phyloP scores from a whole-genome alignment of 2,329 filamentous ascomycete species.

The Colletotrichum eremochloae region DNA sequence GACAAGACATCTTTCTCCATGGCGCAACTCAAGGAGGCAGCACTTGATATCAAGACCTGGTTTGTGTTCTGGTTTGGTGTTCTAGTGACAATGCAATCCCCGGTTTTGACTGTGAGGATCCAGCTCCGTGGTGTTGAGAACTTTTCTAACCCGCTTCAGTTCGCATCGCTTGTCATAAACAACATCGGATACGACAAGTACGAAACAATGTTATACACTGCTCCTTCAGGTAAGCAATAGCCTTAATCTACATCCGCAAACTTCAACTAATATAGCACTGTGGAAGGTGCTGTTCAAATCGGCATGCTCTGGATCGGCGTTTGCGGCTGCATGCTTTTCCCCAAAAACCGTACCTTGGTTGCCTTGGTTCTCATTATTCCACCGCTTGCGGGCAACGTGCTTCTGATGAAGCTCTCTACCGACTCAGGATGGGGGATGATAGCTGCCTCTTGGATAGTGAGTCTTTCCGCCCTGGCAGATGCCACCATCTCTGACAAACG shows the following conservation, averaged over 20 bases:
- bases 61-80: constrained; percentile 60
- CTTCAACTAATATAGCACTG: neutral
- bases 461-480: neutral
- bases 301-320: constrained; percentile 61
- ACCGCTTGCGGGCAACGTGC: constrained; percentile 58
- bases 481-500: neutral
- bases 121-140: accelerated
- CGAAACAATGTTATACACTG: constrained; percentile 61
- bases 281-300: constrained; percentile 59
- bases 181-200: constrained; percentile 58
- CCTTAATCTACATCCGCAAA: neutral
- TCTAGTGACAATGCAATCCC: constrained; percentile 60
- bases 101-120: constrained; percentile 55
- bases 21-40: constrained; percentile 58
- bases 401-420: constrained; percentile 58
- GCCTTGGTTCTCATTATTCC: constrained; percentile 56
- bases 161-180: constrained; percentile 64
- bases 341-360: constrained; percentile 55
- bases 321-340: constrained; percentile 54
- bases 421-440: constrained; percentile 62
- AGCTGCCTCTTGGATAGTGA: constrained; percentile 60
- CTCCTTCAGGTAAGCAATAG: constrained; percentile 52
- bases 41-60: constrained; percentile 59
- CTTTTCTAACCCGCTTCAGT: constrained; percentile 46
- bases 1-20: constrained; percentile 58